Evolutionary conservation across 495 filamentous ascomycete species (phyloP).

Genomic region (Penicillium taxi): DNA sequence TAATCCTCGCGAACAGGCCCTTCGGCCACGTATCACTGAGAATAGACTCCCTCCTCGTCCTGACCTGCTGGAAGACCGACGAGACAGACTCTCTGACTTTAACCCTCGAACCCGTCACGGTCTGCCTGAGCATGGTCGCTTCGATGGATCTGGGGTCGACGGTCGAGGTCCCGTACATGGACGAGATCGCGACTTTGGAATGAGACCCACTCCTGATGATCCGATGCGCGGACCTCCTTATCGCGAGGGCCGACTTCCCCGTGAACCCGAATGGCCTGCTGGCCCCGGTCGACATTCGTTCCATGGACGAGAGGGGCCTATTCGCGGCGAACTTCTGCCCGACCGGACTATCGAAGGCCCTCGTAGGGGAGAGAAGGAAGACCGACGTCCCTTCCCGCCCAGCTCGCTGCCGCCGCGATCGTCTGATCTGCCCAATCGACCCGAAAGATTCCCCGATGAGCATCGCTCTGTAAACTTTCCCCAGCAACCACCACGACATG

Average conservation of each 20-base stretch:
- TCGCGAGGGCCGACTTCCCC: slow-evolving; percentile 26
- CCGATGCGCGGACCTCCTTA: slow-evolving; percentile 33
- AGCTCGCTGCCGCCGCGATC: slow-evolving; percentile 26
- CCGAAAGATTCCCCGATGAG: slow-evolving; percentile 33
- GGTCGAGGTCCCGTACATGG: slow-evolving; percentile 24
- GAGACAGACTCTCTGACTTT: slow-evolving; percentile 32
- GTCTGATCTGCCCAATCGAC: slow-evolving; percentile 29
- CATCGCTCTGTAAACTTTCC: slow-evolving; percentile 22
- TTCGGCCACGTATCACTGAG: slow-evolving; percentile 26
- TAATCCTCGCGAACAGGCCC: slow-evolving; percentile 24
- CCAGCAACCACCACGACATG: slow-evolving; percentile 17
- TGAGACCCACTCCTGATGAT: slow-evolving; percentile 31
- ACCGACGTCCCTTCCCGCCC: slow-evolving; percentile 22
- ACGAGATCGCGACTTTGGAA: slow-evolving; percentile 30
- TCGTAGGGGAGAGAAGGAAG: slow-evolving; percentile 35
- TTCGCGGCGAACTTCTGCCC: slow-evolving; percentile 29
- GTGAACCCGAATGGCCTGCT: slow-evolving; percentile 30
- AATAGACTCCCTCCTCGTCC: slow-evolving; percentile 31
- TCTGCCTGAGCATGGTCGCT: slow-evolving; percentile 29
- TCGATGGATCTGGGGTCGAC: slow-evolving; percentile 20
- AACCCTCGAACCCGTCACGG: slow-evolving; percentile 30
- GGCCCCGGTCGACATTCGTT: slow-evolving; percentile 29
- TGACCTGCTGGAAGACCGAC: slow-evolving; percentile 32
- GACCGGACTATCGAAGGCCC: slow-evolving; percentile 26
- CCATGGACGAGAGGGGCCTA: slow-evolving; percentile 25